These are phyloP conservation scores for Lepiota venenata DNA, from an alignment of 768 basidiomycete species.

Conservation along the genomic window DNA sequence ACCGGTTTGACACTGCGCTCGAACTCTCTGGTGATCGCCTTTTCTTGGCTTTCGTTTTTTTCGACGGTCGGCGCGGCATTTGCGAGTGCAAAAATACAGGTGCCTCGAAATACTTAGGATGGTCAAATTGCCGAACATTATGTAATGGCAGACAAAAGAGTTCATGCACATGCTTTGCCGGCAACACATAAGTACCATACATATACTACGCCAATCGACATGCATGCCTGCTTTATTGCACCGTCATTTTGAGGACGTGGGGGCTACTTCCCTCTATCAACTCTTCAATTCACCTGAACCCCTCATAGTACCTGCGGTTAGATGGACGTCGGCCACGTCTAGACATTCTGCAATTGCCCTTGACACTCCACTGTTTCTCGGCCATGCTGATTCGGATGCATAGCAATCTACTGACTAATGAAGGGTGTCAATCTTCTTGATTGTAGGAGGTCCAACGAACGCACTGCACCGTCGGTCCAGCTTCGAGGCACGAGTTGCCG, in stretches of 20 bases:
- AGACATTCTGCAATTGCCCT: slow-evolving; percentile 1
- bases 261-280: not conserved
- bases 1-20: slow-evolving; percentile 55
- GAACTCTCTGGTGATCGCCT: slow-evolving; percentile 47
- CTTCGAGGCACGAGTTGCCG: not conserved
- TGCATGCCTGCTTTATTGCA: not conserved
- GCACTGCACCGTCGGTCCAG: too few relatives aligned
- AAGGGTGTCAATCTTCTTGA: too few relatives aligned
- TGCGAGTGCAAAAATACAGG: not conserved
- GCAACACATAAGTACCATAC: too few relatives aligned
- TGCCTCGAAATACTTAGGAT: not conserved
- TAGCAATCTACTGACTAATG: too few relatives aligned
- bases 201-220: too few relatives aligned
- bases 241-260: too few relatives aligned
- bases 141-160: not conserved
- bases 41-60: slow-evolving; percentile 33
- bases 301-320: not conserved
- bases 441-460: too few relatives aligned
- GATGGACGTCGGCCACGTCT: not conserved
- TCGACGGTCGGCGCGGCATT: slow-evolving; percentile 49
- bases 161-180: too few relatives aligned
- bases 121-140: not conserved
- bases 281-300: not conserved
- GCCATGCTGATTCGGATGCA: too few relatives aligned
- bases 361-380: not conserved